Evolutionary conservation across 148 eudicot species (phyloP), one percentile per base, ranked within the genome.

Genomic region (Arbutus unedo): DNA sequence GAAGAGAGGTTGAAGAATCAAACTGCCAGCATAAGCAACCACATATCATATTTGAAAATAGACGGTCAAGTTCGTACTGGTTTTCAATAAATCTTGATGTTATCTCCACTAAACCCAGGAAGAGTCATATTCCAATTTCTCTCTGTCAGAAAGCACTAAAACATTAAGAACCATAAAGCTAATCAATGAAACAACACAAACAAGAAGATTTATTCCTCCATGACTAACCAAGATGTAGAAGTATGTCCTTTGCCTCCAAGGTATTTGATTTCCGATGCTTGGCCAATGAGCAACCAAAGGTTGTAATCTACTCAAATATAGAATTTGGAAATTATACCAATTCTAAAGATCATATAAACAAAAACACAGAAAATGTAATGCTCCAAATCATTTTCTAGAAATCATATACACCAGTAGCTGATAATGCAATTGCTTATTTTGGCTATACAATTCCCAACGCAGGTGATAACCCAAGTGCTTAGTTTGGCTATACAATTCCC

Each of bases 61-160:
- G 60, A 41, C 16, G 54, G 38, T 78, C 55, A 76, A 57, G 59
- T 51, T 79, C 94, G 87, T 85, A 93, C 97, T 4, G 97, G 95
- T 87, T 94, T 94, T 87, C 84, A 90, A 74, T 87, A 94, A 53
- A 85, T 85, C 89, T 83, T 96, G 55, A 96, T 92, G 81, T 96
- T 98, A 82, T 96, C 99, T 56, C 98, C 97, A 74, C 88, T 72
- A 87, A 92, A 94, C 51, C 98, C 97, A 82, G 98, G 99, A 83
- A 96, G 94, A 25, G 93, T 86, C 91, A 91, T 93, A 84, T 96
- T 89, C 99, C 99, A 96, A 83, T 91, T 92, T 91, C 98, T 88
- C 81, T 96, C 98, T 96, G 91, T 62, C 83, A 75, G 79, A 76
- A 83, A 79, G 31, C 60, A 82, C 25, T 9, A 38, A 64, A 79